Evolutionary conservation across 2,329 filamentous ascomycete species (phyloP).

Genomic region (Penicillium sp.): DNA sequence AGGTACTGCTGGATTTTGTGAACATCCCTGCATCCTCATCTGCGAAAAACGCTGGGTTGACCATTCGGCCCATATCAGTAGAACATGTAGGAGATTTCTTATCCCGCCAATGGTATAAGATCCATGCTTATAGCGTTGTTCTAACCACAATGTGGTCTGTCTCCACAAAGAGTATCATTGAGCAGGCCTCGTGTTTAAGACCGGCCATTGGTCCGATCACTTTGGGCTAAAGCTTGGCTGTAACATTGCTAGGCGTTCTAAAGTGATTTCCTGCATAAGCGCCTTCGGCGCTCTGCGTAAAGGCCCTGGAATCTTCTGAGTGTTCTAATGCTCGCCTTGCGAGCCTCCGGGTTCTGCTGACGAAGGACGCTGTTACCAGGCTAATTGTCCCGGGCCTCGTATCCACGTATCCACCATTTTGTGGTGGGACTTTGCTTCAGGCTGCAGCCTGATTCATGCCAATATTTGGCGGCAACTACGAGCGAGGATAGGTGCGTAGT

Average conservation of each 20-base stretch:
- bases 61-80: conserved; percentile 2
- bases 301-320: conserved; percentile 5
- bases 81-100: conserved; percentile 15
- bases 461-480: not conserved
- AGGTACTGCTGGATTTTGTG: not conserved
- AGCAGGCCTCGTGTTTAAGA: not conserved
- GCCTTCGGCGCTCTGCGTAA: conserved; percentile 18
- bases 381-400: conserved; percentile 6
- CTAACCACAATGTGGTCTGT: conserved; percentile 2
- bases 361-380: not conserved
- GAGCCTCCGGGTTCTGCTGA: not conserved
- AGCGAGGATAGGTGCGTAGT: not conserved
- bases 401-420: conserved; percentile 14
- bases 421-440: conserved; percentile 9
- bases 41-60: not conserved
- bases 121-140: conserved; percentile 6
- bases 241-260: conserved; percentile 14
- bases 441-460: conserved; percentile 5
- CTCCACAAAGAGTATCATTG: conserved; percentile 14
- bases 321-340: not conserved
- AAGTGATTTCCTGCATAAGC: conserved; percentile 27
- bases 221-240: conserved; percentile 18
- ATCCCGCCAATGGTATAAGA: conserved; percentile 18
- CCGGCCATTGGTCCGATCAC: conserved; percentile 16
- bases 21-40: conserved; percentile 6